These are phyloP conservation scores for Royoungia palumana DNA, from an alignment of 768 basidiomycete species.

Conservation along the genomic window DNA sequence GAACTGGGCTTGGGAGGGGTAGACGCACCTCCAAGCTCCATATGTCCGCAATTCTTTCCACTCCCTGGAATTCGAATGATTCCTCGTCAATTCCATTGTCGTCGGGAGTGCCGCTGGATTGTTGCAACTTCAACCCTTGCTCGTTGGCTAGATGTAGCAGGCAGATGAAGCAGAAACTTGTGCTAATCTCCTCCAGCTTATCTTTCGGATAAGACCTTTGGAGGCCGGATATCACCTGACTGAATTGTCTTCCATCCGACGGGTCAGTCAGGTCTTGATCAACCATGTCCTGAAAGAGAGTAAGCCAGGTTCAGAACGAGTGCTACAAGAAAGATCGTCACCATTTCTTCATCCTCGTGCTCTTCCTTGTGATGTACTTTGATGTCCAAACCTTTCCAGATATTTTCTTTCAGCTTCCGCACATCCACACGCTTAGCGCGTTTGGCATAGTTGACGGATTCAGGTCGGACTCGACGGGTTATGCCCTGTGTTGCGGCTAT, in stretches of 20 bases:
- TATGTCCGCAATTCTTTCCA: constrained; percentile 60
- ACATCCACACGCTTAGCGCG: constrained; percentile 97
- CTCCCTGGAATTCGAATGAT: constrained; percentile 32
- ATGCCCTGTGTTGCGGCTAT: constrained; percentile 76
- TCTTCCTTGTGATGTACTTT: constrained; percentile 42
- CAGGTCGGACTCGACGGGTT: constrained; percentile 76
- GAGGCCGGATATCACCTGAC: constrained; percentile 78
- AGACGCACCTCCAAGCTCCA: constrained; percentile 68
- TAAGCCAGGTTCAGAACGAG: background rate
- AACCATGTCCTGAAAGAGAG: constrained; percentile 50
- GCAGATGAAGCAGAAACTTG: constrained; percentile 99
- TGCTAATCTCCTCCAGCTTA: constrained; percentile 97
- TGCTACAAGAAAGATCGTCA: constrained; percentile 26
- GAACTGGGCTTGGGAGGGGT: background rate
- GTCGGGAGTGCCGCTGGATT: constrained; percentile 35
- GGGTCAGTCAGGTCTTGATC: constrained; percentile 55
- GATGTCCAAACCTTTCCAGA: constrained; percentile 91
- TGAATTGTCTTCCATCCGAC: constrained; percentile 64
- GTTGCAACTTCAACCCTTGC: constrained; percentile 83
- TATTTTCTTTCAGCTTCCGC: constrained; percentile 93
- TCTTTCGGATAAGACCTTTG: constrained; percentile 82
- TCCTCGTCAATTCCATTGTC: constrained; percentile 36
- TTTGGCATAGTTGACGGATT: constrained; percentile 91
- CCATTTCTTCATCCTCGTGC: constrained; percentile 53
- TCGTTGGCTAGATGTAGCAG: constrained; percentile 95